Conservation (phyloP, 2,329 filamentous ascomycete genomes). For the Diaporthe vexans region DNA sequence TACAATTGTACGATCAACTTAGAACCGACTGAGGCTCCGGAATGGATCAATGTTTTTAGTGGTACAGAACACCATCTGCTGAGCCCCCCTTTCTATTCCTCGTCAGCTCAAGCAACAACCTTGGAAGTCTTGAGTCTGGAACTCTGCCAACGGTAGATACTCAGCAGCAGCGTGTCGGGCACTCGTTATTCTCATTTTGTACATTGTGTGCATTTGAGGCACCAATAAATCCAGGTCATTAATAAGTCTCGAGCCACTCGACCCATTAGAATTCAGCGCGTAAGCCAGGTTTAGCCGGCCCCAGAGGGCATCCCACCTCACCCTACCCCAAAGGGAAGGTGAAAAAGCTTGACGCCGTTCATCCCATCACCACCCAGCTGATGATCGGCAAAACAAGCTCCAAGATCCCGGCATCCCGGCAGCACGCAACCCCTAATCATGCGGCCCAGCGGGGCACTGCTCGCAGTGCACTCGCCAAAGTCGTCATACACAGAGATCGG, state of each 20-base stretch:
- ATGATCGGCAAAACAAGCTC: constrained; percentile 34
- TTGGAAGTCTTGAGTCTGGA: too few species aligned
- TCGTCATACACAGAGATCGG: constrained; percentile 8
- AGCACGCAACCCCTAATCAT: neutral
- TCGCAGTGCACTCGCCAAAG: constrained; percentile 13
- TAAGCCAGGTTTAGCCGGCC: neutral
- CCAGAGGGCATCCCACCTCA: constrained; percentile 25
- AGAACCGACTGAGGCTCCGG: too few species aligned
- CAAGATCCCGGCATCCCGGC: constrained; percentile 10
- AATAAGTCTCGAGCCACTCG: neutral
- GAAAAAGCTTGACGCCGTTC: constrained; percentile 3
- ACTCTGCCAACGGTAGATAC: too few species aligned
- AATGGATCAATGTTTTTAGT: too few species aligned
- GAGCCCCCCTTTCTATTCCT: too few species aligned
- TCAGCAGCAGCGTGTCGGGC: too few species aligned
- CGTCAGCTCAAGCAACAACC: too few species aligned
- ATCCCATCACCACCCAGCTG: constrained; percentile 20
- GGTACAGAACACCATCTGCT: too few species aligned
- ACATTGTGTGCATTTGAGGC: too few species aligned
- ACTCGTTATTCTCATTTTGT: too few species aligned
- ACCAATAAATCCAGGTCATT: too few species aligned
- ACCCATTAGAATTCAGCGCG: neutral
- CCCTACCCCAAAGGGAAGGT: constrained; percentile 29
- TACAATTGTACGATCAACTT: too few species aligned
- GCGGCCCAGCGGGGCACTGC: neutral